Evolutionary conservation across 768 basidiomycete species (phyloP).

Genomic region (Daedaleopsis sinensis): DNA sequence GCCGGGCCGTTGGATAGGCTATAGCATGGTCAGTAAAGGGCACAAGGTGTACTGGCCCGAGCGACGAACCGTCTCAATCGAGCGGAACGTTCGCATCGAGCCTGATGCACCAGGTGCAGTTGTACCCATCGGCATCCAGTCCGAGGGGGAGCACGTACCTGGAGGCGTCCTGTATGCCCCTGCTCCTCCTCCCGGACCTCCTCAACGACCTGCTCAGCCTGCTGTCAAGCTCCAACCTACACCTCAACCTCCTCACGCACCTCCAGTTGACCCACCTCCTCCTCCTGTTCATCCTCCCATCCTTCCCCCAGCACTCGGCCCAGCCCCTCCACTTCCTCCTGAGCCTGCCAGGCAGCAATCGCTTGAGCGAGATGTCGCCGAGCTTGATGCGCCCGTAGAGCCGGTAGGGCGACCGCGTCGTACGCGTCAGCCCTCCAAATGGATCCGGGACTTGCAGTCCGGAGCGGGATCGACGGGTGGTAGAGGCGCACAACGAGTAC

Average conservation of each 20-base stretch:
- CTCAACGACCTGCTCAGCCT: background rate
- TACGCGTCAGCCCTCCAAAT: background rate
- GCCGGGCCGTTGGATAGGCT: slow-evolving; percentile 3
- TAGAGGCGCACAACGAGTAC: slow-evolving; percentile 1
- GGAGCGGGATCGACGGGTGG: slow-evolving; percentile 2
- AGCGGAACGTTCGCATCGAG: slow-evolving; percentile 5
- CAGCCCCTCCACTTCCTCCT: background rate
- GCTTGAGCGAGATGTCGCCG: background rate
- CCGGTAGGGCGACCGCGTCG: background rate
- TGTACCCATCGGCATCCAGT: background rate
- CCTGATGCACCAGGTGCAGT: background rate
- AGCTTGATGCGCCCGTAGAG: background rate
- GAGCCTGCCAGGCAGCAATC: background rate
- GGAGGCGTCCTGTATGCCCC: background rate
- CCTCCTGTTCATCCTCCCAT: background rate
- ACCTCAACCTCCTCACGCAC: too few relatives aligned
- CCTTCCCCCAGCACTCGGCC: background rate
- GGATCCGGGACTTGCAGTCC: slow-evolving; percentile 2
- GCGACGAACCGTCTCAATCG: slow-evolving; percentile 6
- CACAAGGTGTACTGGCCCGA: slow-evolving; percentile 13
- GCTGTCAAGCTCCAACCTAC: background rate
- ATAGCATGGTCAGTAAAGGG: slow-evolving; percentile 6
- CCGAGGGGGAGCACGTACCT: slow-evolving; percentile 6
- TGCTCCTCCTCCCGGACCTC: background rate
- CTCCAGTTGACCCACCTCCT: too few relatives aligned